These are phyloP conservation scores for Pterocarpus santalinus DNA, from an alignment of 306 rosid genomes.

Conservation along the genomic window DNA sequence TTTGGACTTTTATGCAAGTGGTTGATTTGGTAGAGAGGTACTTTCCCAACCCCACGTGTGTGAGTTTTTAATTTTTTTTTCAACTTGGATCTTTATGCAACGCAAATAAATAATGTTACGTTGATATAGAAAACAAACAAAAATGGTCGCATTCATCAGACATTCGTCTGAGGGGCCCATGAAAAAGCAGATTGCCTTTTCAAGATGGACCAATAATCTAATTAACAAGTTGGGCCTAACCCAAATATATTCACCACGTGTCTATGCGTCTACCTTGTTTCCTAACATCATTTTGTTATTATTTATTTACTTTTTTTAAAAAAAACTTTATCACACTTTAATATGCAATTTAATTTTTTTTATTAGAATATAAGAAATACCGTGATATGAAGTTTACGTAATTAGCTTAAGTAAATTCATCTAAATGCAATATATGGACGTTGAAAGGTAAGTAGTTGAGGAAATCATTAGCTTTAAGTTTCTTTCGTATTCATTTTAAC, in stretches of 20 bases:
- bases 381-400: too few species aligned
- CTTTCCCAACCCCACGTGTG: constrained; percentile 59
- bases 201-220: constrained; percentile 23
- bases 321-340: not conserved
- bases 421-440: too few species aligned
- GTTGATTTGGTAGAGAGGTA: constrained; percentile 45
- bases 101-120: constrained; percentile 41
- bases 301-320: not conserved
- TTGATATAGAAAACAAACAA: not conserved
- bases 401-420: too few species aligned
- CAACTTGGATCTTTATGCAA: constrained; percentile 26
- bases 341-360: too few species aligned
- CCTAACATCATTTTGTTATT: not conserved
- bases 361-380: too few species aligned
- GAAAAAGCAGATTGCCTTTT: constrained; percentile 41
- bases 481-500: too few species aligned
- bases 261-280: not conserved
- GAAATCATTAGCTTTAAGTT: too few species aligned
- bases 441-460: too few species aligned
- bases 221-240: constrained; percentile 23
- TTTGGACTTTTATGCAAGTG: constrained; percentile 48
- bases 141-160: constrained; percentile 52
- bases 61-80: not conserved
- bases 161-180: constrained; percentile 49
- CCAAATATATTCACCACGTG: constrained; percentile 33